These are phyloP conservation scores for Scytalidium lignicola DNA, from an alignment of 2,329 filamentous ascomycete species.

Conservation along the genomic window DNA sequence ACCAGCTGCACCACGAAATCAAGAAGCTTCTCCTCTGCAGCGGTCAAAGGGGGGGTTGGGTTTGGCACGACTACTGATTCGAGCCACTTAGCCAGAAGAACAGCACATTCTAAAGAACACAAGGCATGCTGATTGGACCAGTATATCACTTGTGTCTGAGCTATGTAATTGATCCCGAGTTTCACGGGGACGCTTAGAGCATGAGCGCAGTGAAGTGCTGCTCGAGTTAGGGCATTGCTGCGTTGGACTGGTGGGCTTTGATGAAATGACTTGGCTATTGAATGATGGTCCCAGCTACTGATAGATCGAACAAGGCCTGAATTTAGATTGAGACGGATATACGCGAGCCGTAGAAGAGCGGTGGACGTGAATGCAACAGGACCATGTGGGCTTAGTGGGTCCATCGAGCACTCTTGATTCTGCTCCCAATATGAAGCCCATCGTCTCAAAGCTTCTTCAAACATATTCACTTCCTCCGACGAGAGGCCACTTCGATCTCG, in stretches of 20 bases:
- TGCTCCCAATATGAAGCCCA: conserved; percentile 58
- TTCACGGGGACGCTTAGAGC: conserved; percentile 64
- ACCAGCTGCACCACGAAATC: background rate
- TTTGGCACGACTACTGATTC: background rate
- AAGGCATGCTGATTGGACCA: conserved; percentile 61
- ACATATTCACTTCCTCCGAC: conserved; percentile 43
- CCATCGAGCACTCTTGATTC: conserved; percentile 27
- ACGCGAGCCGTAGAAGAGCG: conserved; percentile 54
- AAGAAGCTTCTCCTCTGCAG: background rate
- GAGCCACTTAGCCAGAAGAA: conserved; percentile 37
- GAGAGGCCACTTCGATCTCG: conserved; percentile 1
- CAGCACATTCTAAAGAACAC: conserved; percentile 57
- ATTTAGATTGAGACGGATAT: conserved; percentile 63
- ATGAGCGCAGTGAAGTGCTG: conserved; percentile 63
- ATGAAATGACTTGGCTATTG: conserved; percentile 57
- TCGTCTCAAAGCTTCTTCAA: conserved; percentile 39
- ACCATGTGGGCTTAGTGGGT: conserved; percentile 50
- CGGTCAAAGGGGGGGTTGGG: background rate
- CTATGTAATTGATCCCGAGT: conserved; percentile 56
- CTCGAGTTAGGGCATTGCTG: conserved; percentile 56
- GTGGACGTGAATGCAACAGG: conserved; percentile 62
- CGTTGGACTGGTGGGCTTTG: conserved; percentile 54
- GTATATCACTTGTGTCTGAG: conserved; percentile 53
- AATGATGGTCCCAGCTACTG: conserved; percentile 57
- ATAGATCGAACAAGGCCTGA: conserved; percentile 57